Evolutionary conservation across 83 land plant species (phyloP), one percentile per base, ranked within the genome.

Genomic region (Picea mariana): DNA sequence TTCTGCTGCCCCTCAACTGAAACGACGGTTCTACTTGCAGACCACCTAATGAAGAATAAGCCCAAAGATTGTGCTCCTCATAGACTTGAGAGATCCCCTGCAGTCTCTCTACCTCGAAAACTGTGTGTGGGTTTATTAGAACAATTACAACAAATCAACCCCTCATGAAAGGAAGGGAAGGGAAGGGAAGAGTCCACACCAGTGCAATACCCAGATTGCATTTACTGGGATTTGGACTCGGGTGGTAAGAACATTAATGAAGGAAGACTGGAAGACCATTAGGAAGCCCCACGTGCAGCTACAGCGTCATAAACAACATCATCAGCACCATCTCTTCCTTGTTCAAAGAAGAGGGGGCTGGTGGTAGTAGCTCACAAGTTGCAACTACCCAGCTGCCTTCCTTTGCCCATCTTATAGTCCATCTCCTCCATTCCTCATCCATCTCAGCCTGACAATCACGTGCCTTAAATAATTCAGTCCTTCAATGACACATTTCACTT

Each of bases 271-370:
- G 15, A 72, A 73, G 77, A 73, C 77, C 26, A 73, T 44, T 73
- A 44, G 77, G 77, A 73, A 7, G 77, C 58, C 77, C 49, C 77
- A 44, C 77, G 77, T 73, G 77, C 52, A n/a, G 55, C 24, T 42
- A n/a, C 77, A 7, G 55, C 77, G 55, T 44, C 9, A 11, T 44
- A 26, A n/a, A 9, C 77, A 73, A 9, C n/a, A 40, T 71, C n/a
- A 52, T 73, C 77, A 44, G 26, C 77, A 73, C 24, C 44, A 40
- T 71, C n/a, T 1, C 2, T 38, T 20, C n/a, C 52, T 7, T 12
- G 18, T 3, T 68, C 17, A 6, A 20, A 6, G 76, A 20, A 72
- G 58, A 17, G 20, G 77, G 47, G 6, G 77, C 77, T 73, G 77
- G 24, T 44, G 58, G 58, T 52, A 52, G 58, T 52, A 52, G 58